Base-by-base conservation (phyloP, 2,329 filamentous ascomycete genomes). In the Trichoderma sp. region DNA sequence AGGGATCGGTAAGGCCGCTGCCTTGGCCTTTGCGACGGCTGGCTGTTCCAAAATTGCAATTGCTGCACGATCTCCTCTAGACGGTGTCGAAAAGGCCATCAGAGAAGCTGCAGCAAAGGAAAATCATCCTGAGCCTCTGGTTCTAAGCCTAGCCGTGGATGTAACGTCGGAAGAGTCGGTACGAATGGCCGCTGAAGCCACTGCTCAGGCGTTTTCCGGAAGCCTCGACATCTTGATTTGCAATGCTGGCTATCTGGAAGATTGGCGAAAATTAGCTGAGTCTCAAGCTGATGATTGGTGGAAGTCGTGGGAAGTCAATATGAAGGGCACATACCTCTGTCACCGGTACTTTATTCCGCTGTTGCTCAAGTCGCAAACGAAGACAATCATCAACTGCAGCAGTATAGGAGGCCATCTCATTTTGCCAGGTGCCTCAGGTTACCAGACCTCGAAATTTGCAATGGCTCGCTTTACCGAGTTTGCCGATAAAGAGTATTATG, bases 21-120 rank as follows among this genome's bases (percentile, higher is more conserved):
- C 87, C 1, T 76, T 87, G n/a, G 84, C 86, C 11, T 91, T 85
- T 74, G 88, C 88, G 23, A 80, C 80, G 74, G 87, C 88, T 5
- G 85, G 86, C 5, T 85, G 84, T 34, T 82, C 84, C 0, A 77
- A 79, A 32, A 87, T 91, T 70, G 85, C 84, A 17, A 80, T 91
- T 23, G 84, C 80, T 7, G 88, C 87, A 0, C 85, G 89, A 26
- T 86, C 84, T 3, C 79, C 15, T n/a, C 79, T 87, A 6, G 75
- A 79, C 6, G 78, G 80, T 0, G 76, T 85, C 0, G 71, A 74
- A 75, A 72, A 75, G 2, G 78, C 76, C 6, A 82, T 85, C 3
- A 78, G 78, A 11, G 82, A 80, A 3, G 81, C 81, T 2, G 73
- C 73, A 2, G 71, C 72, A 2, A 64, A 58, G 4, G 32, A 28